Percentiles rank a stretch among this genome's conserved stretches.
Conservation (phyloP, 2,329 filamentous ascomycete genomes). For the Incumbomyces delicatus region DNA sequence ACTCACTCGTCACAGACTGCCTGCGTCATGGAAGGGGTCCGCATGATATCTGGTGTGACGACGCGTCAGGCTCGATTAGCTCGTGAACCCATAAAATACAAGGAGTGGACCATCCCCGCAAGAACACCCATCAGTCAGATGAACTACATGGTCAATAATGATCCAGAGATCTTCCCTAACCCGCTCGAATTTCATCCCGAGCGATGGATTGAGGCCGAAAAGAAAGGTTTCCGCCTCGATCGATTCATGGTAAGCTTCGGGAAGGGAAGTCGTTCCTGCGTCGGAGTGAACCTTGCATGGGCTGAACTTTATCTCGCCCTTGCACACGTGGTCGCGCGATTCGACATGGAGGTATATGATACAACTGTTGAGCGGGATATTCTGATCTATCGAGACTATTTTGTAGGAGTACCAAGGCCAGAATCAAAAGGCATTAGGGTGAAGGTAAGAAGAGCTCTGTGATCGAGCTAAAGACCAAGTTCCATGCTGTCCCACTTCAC, state of each 20-base stretch:
- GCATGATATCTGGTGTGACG: conserved; percentile 19
- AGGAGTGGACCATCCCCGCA: conserved; percentile 25
- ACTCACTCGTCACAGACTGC: conserved; percentile 14
- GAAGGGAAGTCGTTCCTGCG: conserved; percentile 3
- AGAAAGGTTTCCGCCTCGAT: conserved; percentile 2
- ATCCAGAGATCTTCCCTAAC: conserved; percentile 11
- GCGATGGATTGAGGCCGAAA: conserved; percentile 12
- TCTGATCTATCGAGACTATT: conserved; percentile 14
- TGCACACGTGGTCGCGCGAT: conserved; percentile 11
- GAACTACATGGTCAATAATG: conserved; percentile 17
- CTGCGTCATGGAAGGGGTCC: conserved; percentile 24
- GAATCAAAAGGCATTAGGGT: conserved; percentile 11
- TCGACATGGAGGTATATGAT: conserved; percentile 17
- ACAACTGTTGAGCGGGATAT: conserved; percentile 15
- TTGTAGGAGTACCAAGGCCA: conserved; percentile 11
- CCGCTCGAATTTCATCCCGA: conserved; percentile 12
- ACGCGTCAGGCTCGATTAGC: conserved; percentile 16
- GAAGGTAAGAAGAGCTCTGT: conserved; percentile 7
- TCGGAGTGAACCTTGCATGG: conserved; percentile 11
- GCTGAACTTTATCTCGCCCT: conserved; percentile 17
- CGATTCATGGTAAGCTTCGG: conserved; percentile 5
- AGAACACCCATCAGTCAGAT: conserved; percentile 17
- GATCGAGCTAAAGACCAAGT: background rate
- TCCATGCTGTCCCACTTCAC: background rate
- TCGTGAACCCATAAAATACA: conserved; percentile 22